Base-by-base conservation (phyloP, 2,329 filamentous ascomycete genomes). In the Pezicula neosporulosa region DNA sequence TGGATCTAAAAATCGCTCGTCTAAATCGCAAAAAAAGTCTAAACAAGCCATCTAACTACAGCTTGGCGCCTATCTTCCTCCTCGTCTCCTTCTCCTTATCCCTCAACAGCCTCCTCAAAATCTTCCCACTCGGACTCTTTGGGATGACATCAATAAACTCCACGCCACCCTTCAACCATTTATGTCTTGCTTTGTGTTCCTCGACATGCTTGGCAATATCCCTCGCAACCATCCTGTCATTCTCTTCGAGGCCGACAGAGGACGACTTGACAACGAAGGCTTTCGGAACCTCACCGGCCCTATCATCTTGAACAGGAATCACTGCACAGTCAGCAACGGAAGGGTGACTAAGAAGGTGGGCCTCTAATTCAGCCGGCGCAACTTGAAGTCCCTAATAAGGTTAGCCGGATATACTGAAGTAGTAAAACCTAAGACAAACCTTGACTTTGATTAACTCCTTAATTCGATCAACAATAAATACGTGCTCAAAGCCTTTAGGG, bases 401-500 rank as follows among this genome's bases (percentile, higher is more conserved):
- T 58, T 53, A 59, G 50, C n/a, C 24, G n/a, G 13, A 12, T 6
- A 10, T 38, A 47, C 24, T 30, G 1, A 36, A 4, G 45, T 3
- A 4, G 3, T 30, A 21, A 10, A 7, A 75, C 79, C 56, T 77
- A 70, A 13, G 54, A 63, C 67, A 18, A 71, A 86, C 85, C 75
- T 89, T 89, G 63, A 89, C 86, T 66, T 90, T 90, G 70, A 90
- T 90, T 47, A 90, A 73, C 63, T 90, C 83, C 72, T 88, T 89
- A 62, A 88, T 86, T 5, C 92, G 83, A 66, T 96, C 92, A 1
- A 91, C 87, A 52, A 97, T 86, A 65, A 90, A 86, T 45, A 96
- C 67, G 63, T 97, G 92, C 68, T 96, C 90, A 57, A 85, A 73
- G 3, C 89, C 90, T 2, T 76, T 73, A 0, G 81, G 77, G 7